Percentiles rank a stretch among this genome's conserved stretches.
phyloP scores from a whole-genome alignment of 2,329 filamentous ascomycete genomes.

The Fusarium sp. region DNA sequence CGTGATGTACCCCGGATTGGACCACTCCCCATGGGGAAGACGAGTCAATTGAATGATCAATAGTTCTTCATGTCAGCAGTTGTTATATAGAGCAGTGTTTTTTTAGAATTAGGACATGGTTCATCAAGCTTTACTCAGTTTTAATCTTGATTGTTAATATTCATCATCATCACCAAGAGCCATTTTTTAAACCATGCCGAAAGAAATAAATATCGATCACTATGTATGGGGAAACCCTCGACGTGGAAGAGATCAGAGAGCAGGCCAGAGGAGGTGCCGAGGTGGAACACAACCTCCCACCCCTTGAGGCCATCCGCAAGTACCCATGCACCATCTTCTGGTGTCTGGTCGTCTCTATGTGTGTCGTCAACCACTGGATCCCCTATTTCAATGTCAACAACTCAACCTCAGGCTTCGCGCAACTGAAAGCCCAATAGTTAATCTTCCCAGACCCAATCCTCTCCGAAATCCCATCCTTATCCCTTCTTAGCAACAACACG shows the following conservation, averaged over 20 bases:
- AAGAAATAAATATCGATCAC: background rate
- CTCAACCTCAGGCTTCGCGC: constrained; percentile 5
- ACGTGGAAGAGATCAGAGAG: background rate
- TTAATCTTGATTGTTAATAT: background rate
- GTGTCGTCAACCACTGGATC: constrained; percentile 49
- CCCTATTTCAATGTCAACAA: background rate
- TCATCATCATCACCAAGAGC: background rate
- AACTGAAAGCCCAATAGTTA: background rate
- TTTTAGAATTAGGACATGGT: background rate
- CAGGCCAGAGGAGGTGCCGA: background rate
- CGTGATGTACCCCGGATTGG: constrained; percentile 1
- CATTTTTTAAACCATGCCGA: background rate
- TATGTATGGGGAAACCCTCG: background rate
- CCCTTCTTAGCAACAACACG: background rate
- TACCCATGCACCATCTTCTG: constrained; percentile 51
- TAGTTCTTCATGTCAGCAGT: constrained; percentile 5
- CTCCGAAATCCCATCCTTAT: background rate
- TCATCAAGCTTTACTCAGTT: background rate
- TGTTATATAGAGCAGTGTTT: background rate
- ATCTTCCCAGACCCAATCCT: constrained; percentile 20
- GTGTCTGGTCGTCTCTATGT: constrained; percentile 49
- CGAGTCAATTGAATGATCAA: constrained; percentile 13
- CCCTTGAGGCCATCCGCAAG: constrained; percentile 41
- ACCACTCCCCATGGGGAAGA: background rate
- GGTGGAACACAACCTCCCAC: constrained; percentile 30